Evolutionary conservation across 768 basidiomycete species (phyloP), one percentile per base, ranked within the genome.

Genomic region (Tulasnella sp.): DNA sequence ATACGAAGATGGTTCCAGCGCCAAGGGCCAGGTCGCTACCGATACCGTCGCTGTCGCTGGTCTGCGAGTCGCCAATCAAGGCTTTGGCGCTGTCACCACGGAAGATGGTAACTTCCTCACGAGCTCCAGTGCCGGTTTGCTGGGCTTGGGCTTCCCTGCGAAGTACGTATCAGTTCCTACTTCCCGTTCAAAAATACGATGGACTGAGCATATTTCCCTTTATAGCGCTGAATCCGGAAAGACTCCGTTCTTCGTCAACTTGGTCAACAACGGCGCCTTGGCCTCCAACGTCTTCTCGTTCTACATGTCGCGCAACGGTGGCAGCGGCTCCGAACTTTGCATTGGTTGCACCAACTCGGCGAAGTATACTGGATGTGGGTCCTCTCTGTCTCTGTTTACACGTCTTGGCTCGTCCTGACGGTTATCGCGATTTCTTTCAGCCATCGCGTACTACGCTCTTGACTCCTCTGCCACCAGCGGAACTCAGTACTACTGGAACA

Each of bases 41-140:
- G 87, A 88, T 75, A 82, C 77, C 0, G 85, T 88, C 7, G 77
- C 78, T 39, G 76, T 87, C n/a, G 84, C 78, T 5, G 83, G 83
- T 1, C 62, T 87, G 16, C 81, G 81, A 76, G 84, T 82, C 7
- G 75, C 75, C 3, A 76, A 76, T 42, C 86, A 86, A 76, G 79
- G 78, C 2, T 75, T 87, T 14, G 84, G 84, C 19, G 81, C 81
- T n/a, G 84, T 85, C 29, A 79, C 76, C 17, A 77, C 75, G 1
- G 83, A 83, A 66, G 82, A 82, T 9, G 16, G 75, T 19, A 36
- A 52, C 69, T 69, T 70, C 69, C 69, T 70, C 19, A 40, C 83
- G 83, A 12, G 69, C 84, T 29, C 44, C 34, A 34, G 36, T 32
- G 41, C 69, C 29, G 69, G 47, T 22, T 19, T 70, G 22, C 41